Evolutionary conservation across 192 early-diverging fungal genomes (phyloP).

Genomic region (Lobosporangium transversale): DNA sequence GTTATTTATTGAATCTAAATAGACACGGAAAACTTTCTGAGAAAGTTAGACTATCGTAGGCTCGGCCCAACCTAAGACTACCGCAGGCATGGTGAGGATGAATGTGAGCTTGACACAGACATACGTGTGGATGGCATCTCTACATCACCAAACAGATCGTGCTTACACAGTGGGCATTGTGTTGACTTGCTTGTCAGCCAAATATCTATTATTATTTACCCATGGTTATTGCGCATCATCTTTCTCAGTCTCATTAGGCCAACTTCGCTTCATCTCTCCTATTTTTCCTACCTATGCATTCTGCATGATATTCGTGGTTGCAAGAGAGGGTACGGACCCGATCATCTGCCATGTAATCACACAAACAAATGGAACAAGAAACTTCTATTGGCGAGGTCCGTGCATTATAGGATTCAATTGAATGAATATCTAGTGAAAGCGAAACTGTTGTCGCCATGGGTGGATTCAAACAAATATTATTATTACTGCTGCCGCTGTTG

Average conservation of each 20-base stretch:
- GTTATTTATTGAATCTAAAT: too few relatives aligned
- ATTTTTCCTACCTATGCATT: constrained; percentile 38
- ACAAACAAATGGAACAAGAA: constrained; percentile 28
- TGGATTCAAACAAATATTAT: neutral
- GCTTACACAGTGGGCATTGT: constrained; percentile 48
- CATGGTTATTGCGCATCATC: neutral
- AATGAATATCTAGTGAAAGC: too few relatives aligned
- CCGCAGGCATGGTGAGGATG: too few relatives aligned
- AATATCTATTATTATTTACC: constrained; percentile 6
- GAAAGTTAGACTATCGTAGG: too few relatives aligned
- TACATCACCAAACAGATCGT: too few relatives aligned
- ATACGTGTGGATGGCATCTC: too few relatives aligned
- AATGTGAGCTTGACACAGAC: too few relatives aligned
- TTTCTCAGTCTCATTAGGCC: too few relatives aligned
- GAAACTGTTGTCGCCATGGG: neutral
- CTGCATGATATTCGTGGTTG: constrained; percentile 37
- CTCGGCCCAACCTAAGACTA: too few relatives aligned
- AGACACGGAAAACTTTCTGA: too few relatives aligned
- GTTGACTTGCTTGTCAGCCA: constrained; percentile 48
- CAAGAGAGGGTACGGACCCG: constrained; percentile 28
- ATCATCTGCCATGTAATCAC: constrained; percentile 18
- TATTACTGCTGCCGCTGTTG: neutral
- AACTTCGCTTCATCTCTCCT: neutral
- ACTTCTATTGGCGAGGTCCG: neutral
- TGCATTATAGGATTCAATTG: too few relatives aligned